Evolutionary conservation across 257 asterid species (phyloP).

Genomic region (Nicotiana noctiflora): DNA sequence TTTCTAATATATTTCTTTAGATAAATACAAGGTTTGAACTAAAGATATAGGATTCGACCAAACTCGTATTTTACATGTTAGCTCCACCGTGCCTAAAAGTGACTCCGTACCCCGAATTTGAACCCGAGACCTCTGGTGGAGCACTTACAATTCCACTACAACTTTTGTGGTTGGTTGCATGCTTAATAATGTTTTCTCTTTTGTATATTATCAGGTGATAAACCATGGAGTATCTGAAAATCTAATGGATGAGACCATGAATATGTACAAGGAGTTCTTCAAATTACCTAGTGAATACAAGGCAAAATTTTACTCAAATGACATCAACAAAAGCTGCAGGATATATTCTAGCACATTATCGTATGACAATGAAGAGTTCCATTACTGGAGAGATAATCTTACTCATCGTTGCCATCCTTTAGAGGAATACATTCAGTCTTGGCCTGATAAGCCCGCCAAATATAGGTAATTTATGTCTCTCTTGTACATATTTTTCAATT

Average conservation of each 20-base stretch:
- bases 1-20: too few relatives aligned
- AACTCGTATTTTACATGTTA: too few relatives aligned
- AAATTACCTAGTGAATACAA: constrained; percentile 31
- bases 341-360: constrained; percentile 25
- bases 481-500: too few relatives aligned
- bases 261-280: constrained; percentile 37
- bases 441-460: constrained; percentile 48
- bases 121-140: too few relatives aligned
- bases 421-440: constrained; percentile 35
- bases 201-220: constrained; percentile 23
- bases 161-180: too few relatives aligned
- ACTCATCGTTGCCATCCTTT: constrained; percentile 52
- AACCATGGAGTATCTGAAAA: constrained; percentile 43
- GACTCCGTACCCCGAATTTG: too few relatives aligned
- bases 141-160: too few relatives aligned
- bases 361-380: constrained; percentile 16
- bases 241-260: constrained; percentile 24
- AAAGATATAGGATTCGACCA: too few relatives aligned
- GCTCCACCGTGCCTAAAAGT: too few relatives aligned
- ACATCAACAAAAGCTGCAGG: constrained; percentile 33
- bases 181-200: background rate
- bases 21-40: too few relatives aligned
- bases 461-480: background rate
- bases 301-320: constrained; percentile 15
- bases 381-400: constrained; percentile 22